Evolutionary conservation across 1,284 basidiomycete species (phyloP), one percentile per base, ranked within the genome.

Genomic region (Tilletia walkeri): DNA sequence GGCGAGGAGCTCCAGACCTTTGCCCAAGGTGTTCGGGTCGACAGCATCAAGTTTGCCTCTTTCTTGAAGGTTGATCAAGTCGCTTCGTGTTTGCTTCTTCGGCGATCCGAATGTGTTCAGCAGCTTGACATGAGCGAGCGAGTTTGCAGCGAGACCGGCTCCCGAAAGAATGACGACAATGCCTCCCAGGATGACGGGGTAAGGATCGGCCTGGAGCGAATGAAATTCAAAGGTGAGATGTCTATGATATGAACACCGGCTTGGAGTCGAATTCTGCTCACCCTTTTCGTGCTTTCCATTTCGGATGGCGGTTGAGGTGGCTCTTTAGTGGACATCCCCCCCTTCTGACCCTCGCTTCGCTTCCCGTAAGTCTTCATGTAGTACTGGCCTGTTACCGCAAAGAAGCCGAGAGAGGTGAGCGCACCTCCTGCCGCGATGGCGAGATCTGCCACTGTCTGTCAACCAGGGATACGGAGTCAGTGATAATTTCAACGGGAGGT

Each of bases 311-410:
- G 41, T 45, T 45, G 41, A 45, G 41, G 4, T 18, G 16, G 50
- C 2, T 3, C 24, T 30, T 30, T 30, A 30, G 24, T 53, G 50
- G 5, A 2, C 7, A 53, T 18, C 50, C 16, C 18, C 10, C n/a
- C 50, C 2, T 24, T 7, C 18, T 24, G 50, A 53, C 6, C 18
- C 1, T 6, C 6, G 34, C n/a, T 20, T 14, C 59, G 59, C 39
- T 34, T 34, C 9, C 59, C 59, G 12, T n/a, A 63, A 14, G 59
- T 63, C 59, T 63, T 63, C 18, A 12, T 2, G n/a, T 63, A 63
- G 59, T 10, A 63, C 12, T 63, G 34, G 30, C 59, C 59, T 10
- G 59, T 63, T 12, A 63, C 36, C 3, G 4, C 59, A 14, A 63
- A n/a, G 36, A 63, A 63, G 3, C 59, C 59, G 3, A 63, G 34